These are phyloP conservation scores for Endogone sp. DNA, from an alignment of 192 early-diverging fungal species.

Conservation along the genomic window DNA sequence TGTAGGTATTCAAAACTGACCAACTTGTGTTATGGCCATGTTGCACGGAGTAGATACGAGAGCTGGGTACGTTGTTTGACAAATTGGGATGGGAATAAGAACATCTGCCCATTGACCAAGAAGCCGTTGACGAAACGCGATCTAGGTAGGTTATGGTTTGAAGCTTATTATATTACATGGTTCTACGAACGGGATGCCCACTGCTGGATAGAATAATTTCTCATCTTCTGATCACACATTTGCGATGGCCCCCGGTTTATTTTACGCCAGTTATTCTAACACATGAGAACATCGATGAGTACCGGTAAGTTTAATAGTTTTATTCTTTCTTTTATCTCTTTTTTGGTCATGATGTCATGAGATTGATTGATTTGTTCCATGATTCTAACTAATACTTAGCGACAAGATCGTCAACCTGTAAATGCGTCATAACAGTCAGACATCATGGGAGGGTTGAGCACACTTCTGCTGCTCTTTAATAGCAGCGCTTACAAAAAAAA, in stretches of 20 bases:
- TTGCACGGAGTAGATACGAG: slow-evolving; percentile 38
- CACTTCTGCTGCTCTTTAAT: slow-evolving; percentile 6
- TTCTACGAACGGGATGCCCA: not conserved
- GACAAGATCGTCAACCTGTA: slow-evolving; percentile 64
- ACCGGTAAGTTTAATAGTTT: slow-evolving; percentile 33
- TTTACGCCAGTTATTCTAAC: slow-evolving; percentile 51
- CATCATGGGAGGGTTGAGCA: not conserved
- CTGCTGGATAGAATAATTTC: not conserved
- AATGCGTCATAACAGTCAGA: not conserved
- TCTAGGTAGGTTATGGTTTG: slow-evolving; percentile 41
- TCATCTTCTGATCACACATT: not conserved
- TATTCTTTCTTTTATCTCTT: not conserved
- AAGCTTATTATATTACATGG: not conserved
- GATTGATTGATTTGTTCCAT: not conserved
- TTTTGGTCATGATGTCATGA: slow-evolving; percentile 3
- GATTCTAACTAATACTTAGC: slow-evolving; percentile 5
- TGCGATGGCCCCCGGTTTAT: no score
- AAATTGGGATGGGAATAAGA: slow-evolving; percentile 72
- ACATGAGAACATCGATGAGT: slow-evolving; percentile 78
- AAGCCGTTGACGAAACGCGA: slow-evolving; percentile 90
- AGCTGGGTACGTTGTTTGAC: slow-evolving; percentile 86
- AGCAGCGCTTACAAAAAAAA: no score
- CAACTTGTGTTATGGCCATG: slow-evolving; percentile 4
- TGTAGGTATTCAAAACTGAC: no score
- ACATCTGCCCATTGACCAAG: slow-evolving; percentile 93